Evolutionary conservation across 495 filamentous ascomycete genomes (phyloP), one percentile per base, ranked within the genome.

Genomic region (Acidiella bohemica): DNA sequence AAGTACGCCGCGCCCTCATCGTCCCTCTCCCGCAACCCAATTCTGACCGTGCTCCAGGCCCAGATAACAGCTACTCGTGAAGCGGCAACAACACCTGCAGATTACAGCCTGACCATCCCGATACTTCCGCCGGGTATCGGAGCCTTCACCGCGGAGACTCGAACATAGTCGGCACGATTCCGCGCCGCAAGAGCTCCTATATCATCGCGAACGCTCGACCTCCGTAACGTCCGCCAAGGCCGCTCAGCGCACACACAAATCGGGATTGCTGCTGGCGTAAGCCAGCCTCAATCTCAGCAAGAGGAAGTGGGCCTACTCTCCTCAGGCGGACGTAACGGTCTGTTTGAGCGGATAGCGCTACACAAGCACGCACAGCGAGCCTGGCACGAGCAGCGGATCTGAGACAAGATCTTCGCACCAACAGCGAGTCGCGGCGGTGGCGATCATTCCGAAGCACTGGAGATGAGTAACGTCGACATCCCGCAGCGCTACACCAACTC

Each of bases 71-170:
- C 63, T 57, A 58, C 61, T 50, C 41, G 29, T 46, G 22, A 40
- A 10, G 42, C 46, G 31, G 46, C 32, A 35, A 49, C 42, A 49
- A 51, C 41, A 30, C 50, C 47, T 41, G 44, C 48, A 45, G 39
- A 40, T 20, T 38, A 39, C 74, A 80, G 72, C 5, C 20, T 85
- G 80, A 85, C 77, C 80, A 72, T 78, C 74, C 80, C 82, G 81
- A 81, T 87, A 87, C 80, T 82, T 63, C 63, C 58, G 72, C 59
- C 70, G 70, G 55, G 79, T 85, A 93, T 93, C 84, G 84, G 84
- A 67, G 72, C 5, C 22, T 12, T 16, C 12, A 33, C 67, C 59
- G 5, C 12, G 72, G 72, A 72, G 59, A 68, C 74, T 75, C 81
- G 78, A 75, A 67, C 50, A 55, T 55, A 60, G 66, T 47, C 60